Conservation (phyloP, 805 yeast genomes). For the Sporopachydermia quercuum region DNA sequence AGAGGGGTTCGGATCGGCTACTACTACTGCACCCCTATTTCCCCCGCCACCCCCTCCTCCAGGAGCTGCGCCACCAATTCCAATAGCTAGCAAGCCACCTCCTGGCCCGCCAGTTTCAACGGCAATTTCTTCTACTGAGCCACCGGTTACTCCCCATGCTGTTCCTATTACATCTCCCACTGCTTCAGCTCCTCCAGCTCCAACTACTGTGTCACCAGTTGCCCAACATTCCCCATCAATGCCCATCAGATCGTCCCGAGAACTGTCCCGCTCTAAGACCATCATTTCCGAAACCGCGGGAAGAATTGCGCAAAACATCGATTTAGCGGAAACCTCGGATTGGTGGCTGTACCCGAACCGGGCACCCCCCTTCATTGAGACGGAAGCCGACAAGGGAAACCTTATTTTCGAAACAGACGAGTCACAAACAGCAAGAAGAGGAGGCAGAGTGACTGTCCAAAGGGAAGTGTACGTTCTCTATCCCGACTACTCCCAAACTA, state of each 20-base stretch:
- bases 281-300: constrained; percentile 6
- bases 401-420: constrained; percentile 54
- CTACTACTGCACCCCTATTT: constrained; percentile 8
- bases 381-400: constrained; percentile 27
- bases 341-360: constrained; percentile 58
- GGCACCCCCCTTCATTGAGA: constrained; percentile 37
- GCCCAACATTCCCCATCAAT: constrained; percentile 11
- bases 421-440: constrained; percentile 38
- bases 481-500: constrained; percentile 55
- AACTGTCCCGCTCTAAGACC: constrained; percentile 3
- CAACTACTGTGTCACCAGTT: constrained; percentile 11
- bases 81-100: constrained; percentile 5
- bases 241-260: constrained; percentile 6
- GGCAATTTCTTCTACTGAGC: constrained; percentile 9
- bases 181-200: constrained; percentile 13
- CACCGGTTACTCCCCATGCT: constrained; percentile 14
- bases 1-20: constrained; percentile 6
- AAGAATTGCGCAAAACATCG: constrained; percentile 17
- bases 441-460: constrained; percentile 28
- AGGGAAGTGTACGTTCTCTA: constrained; percentile 60
- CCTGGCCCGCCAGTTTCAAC: constrained; percentile 8
- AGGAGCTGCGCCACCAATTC: constrained; percentile 6
- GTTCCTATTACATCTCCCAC: constrained; percentile 9
- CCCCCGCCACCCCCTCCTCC: constrained; percentile 10
- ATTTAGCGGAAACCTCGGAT: constrained; percentile 20